Evolutionary conservation across 306 rosid species (phyloP).

Genomic region (Casuarina equisetifolia): DNA sequence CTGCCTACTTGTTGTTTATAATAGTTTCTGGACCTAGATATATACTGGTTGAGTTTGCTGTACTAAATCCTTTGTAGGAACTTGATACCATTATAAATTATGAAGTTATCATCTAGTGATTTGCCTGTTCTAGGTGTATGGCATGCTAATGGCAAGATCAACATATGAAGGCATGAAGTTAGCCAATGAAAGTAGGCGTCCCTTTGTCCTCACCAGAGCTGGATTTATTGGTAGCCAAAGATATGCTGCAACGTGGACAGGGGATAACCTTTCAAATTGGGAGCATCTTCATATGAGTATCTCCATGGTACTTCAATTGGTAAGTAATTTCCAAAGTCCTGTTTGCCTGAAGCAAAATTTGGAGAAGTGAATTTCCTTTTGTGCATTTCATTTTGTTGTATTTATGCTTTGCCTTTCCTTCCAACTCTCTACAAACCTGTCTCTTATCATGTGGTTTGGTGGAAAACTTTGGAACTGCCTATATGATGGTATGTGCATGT

Average conservation of each 20-base stretch:
- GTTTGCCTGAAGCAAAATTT: neutral
- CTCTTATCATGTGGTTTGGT: neutral
- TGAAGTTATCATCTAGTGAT: constrained; percentile 18
- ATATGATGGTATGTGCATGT: neutral
- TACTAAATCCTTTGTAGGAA: constrained; percentile 20
- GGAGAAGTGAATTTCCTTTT: neutral
- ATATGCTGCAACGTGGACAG: constrained; percentile 96
- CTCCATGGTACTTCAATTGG: constrained; percentile 94
- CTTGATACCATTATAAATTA: constrained; percentile 22
- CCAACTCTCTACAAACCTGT: neutral
- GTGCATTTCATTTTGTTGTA: neutral
- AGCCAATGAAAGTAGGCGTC: constrained; percentile 70
- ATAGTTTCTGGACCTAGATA: constrained; percentile 14
- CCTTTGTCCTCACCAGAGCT: constrained; percentile 96
- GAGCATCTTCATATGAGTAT: constrained; percentile 97
- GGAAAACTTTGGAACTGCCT: constrained; percentile 6
- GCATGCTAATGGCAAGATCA: constrained; percentile 87
- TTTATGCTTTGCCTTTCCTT: neutral
- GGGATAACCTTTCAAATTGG: constrained; percentile 93
- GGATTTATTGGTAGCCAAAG: constrained; percentile 94
- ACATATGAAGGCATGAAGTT: constrained; percentile 89
- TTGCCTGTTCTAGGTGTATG: constrained; percentile 63
- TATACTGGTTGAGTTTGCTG: constrained; percentile 14
- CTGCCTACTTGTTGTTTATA: constrained; percentile 4
- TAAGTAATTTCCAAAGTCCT: constrained; percentile 38